phyloP scores from a whole-genome alignment of 2,329 filamentous ascomycete genomes.

The Chlorencoelia australis region DNA sequence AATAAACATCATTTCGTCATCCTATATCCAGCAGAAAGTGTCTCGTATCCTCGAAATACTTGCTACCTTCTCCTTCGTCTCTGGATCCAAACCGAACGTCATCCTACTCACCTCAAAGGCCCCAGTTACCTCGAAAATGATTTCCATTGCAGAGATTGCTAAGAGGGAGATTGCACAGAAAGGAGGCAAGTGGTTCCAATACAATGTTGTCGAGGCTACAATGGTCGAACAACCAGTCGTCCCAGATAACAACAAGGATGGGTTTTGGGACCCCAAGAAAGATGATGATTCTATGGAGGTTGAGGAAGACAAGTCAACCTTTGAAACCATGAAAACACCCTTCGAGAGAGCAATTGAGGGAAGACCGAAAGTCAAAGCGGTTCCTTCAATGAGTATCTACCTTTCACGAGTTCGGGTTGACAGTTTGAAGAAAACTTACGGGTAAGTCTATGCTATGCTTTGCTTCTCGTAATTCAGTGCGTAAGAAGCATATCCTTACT shows the following conservation, averaged over 20 bases:
- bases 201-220: conserved; percentile 24
- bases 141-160: conserved; percentile 57
- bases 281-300: conserved; percentile 29
- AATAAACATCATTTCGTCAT: conserved; percentile 48
- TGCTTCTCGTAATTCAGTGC: background rate
- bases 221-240: conserved; percentile 10
- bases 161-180: conserved; percentile 44
- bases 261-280: conserved; percentile 34
- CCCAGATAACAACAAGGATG: conserved; percentile 14
- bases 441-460: conserved; percentile 17
- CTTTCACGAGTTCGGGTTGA: conserved; percentile 44
- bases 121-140: conserved; percentile 47
- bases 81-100: conserved; percentile 28
- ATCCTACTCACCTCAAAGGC: conserved; percentile 31
- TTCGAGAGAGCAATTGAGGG: conserved; percentile 44
- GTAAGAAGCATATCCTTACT: background rate
- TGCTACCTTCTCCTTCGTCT: conserved; percentile 12
- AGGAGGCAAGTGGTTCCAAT: conserved; percentile 33
- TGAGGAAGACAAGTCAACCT: conserved; percentile 34
- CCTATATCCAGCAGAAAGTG: conserved; percentile 39
- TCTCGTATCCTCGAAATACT: conserved; percentile 21
- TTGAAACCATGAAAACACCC: conserved; percentile 47
- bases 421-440: conserved; percentile 38
- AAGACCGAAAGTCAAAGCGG: conserved; percentile 33
- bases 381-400: conserved; percentile 50